phyloP scores from a whole-genome alignment of 345 rosid species.

The Aquilaria yunnanensis region DNA sequence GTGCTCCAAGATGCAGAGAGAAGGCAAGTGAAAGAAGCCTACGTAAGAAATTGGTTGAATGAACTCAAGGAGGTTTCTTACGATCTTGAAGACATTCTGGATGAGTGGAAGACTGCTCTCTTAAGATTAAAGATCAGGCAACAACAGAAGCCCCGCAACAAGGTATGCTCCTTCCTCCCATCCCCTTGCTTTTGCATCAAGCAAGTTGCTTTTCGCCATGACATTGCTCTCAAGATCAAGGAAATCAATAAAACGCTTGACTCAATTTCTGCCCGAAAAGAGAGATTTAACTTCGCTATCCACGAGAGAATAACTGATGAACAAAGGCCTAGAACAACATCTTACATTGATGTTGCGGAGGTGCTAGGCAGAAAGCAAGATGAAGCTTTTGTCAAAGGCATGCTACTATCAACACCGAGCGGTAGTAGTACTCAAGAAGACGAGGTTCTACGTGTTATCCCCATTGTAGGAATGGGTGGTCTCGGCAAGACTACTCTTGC shows the following conservation, averaged over 20 bases:
- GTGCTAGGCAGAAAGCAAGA: no score
- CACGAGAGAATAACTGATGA: not conserved
- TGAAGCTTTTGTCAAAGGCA: no score
- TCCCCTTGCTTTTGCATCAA: not conserved
- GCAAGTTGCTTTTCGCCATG: not conserved
- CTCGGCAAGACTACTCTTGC: no score
- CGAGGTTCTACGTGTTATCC: no score
- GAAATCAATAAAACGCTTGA: not conserved
- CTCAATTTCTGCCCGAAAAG: not conserved
- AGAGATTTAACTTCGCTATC: no score
- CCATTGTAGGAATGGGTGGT: no score
- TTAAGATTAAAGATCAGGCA: not conserved
- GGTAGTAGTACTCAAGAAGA: no score
- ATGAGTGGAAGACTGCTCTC: not conserved
- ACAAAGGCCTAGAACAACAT: not conserved
- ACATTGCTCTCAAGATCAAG: not conserved
- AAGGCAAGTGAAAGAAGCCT: not conserved
- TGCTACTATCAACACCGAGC: no score
- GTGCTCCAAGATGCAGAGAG: constrained; percentile 2
- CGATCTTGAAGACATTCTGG: not conserved
- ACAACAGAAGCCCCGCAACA: not conserved
- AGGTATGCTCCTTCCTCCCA: not conserved
- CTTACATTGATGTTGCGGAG: not conserved
- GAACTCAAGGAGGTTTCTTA: not conserved
- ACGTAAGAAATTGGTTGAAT: not conserved